A percentile compares a stretch with the other conserved stretches of the same genome.
These are phyloP conservation scores for Cladosporium sp. DNA, from an alignment of 2,329 filamentous ascomycete species.

Conservation along the genomic window DNA sequence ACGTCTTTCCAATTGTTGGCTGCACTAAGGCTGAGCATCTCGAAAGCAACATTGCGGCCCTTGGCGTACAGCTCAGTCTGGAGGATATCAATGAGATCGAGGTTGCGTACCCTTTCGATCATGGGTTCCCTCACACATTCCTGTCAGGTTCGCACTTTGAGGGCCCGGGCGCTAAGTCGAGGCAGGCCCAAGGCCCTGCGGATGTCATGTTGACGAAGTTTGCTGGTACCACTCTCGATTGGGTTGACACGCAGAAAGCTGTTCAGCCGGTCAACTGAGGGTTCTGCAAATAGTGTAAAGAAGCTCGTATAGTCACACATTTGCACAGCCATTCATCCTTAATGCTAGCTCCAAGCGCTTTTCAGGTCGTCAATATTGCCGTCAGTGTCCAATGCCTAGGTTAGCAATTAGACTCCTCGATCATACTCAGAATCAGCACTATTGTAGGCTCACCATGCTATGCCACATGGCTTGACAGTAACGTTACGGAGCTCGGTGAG, in stretches of 20 bases:
- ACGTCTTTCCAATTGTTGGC: slow-evolving; percentile 75
- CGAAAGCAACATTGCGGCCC: slow-evolving; percentile 63
- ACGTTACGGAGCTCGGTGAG: no score
- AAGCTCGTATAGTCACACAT: no score
- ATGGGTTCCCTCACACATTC: slow-evolving; percentile 58
- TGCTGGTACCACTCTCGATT: not conserved
- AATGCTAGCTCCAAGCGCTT: no score
- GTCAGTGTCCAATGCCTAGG: no score
- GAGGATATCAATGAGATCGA: slow-evolving; percentile 68
- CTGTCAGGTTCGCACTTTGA: slow-evolving; percentile 41
- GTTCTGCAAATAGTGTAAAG: no score
- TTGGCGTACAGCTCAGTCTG: slow-evolving; percentile 57
- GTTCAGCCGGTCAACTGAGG: not conserved
- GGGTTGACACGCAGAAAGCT: not conserved
- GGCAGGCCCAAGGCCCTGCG: not conserved
- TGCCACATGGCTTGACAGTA: no score
- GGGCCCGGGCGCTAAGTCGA: not conserved
- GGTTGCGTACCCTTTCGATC: slow-evolving; percentile 57
- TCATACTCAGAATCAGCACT: no score
- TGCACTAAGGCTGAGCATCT: slow-evolving; percentile 71
- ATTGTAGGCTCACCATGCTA: no score
- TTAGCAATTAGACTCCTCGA: no score
- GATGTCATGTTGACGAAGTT: not conserved
- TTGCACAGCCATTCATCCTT: no score
- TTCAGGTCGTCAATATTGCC: no score